phyloP scores from a whole-genome alignment of 2,329 filamentous ascomycete species.

The Tolypocladium album region DNA sequence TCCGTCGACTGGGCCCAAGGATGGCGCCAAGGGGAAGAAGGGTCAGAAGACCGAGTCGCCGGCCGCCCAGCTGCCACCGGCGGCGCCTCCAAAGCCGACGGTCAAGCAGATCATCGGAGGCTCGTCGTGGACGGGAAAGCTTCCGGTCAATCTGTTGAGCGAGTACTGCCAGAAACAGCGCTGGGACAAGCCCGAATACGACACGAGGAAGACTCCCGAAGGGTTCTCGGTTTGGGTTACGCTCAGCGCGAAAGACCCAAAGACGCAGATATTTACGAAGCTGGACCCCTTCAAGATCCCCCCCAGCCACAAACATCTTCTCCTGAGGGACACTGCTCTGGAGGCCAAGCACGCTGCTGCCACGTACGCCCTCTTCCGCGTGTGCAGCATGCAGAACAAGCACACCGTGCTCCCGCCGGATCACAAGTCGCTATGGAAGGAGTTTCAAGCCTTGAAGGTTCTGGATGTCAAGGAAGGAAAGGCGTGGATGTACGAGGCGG shows the following conservation, averaged over 20 bases:
- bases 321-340: constrained; percentile 65
- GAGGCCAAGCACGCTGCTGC: constrained; percentile 92
- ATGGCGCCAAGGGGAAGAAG: constrained; percentile 34
- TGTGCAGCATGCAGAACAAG: constrained; percentile 92
- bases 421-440: constrained; percentile 85
- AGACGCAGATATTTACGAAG: constrained; percentile 66
- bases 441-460: constrained; percentile 74
- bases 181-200: constrained; percentile 91
- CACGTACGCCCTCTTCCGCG: constrained; percentile 80
- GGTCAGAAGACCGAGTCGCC: constrained; percentile 19
- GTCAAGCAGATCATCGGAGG: constrained; percentile 82
- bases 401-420: constrained; percentile 89
- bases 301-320: constrained; percentile 62
- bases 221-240: constrained; percentile 76
- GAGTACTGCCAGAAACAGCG: constrained; percentile 94
- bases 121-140: constrained; percentile 92
- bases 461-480: constrained; percentile 66
- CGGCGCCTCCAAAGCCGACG: constrained; percentile 47
- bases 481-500: constrained; percentile 88
- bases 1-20: constrained; percentile 37
- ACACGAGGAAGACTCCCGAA: constrained; percentile 62
- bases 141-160: constrained; percentile 85
- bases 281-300: constrained; percentile 79
- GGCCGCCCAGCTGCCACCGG: constrained; percentile 19
- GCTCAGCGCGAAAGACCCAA: constrained; percentile 62